These are phyloP conservation scores for Trichosporon sp. DNA, from an alignment of 1,284 basidiomycete species.

Conservation along the genomic window DNA sequence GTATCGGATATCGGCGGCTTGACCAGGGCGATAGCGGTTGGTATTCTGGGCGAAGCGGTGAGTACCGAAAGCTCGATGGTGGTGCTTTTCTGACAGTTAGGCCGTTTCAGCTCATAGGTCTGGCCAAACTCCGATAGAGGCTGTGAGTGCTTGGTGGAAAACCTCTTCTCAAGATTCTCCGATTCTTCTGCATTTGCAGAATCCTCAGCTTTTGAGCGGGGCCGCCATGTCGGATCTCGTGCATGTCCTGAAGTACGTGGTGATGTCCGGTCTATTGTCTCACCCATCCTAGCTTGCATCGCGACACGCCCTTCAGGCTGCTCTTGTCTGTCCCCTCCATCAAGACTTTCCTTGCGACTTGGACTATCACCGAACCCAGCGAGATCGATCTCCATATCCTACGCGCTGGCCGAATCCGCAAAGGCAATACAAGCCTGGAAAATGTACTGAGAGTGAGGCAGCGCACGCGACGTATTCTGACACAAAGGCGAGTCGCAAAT, in stretches of 20 bases:
- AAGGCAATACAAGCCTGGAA: conserved; percentile 15
- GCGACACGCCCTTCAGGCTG: conserved; percentile 26
- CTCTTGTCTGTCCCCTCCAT: conserved; percentile 39
- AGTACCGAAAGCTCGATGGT: neutral
- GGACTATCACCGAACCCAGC: conserved; percentile 34
- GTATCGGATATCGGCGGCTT: neutral
- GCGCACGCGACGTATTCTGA: neutral
- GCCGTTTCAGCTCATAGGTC: neutral
- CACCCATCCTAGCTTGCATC: conserved; percentile 24
- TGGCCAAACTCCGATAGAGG: neutral
- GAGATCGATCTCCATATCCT: conserved; percentile 33
- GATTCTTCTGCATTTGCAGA: conserved; percentile 34
- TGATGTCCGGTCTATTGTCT: no score
- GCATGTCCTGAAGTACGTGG: conserved; percentile 34
- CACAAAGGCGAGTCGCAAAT: neutral
- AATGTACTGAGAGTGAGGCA: conserved; percentile 13
- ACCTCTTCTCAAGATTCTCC: conserved; percentile 14
- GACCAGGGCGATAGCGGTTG: neutral
- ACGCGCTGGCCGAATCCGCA: conserved; percentile 16
- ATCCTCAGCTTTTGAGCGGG: conserved; percentile 31
- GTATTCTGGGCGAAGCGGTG: neutral
- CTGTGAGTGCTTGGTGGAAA: neutral
- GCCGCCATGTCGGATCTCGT: conserved; percentile 32
- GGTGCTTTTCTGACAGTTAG: neutral
- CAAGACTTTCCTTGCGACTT: conserved; percentile 27